phyloP scores from a whole-genome alignment of 805 yeast species.

The Teunomyces tritomae region DNA sequence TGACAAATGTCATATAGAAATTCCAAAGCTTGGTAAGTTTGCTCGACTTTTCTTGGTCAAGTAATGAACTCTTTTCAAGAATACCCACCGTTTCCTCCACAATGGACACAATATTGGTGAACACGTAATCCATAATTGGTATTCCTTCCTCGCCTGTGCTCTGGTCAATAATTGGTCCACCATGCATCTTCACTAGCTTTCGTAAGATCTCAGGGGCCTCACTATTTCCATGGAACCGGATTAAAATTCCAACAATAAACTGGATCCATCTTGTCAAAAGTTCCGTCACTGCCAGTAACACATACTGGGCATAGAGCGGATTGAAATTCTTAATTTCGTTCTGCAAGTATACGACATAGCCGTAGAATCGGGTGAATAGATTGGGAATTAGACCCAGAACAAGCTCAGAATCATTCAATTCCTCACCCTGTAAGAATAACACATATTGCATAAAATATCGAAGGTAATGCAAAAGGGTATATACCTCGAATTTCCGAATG shows the following conservation, averaged over 20 bases:
- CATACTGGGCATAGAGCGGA: conserved; percentile 15
- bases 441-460: conserved; percentile 26
- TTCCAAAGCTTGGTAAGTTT: conserved; percentile 35
- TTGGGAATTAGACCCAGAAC: conserved; percentile 14
- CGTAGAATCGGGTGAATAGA: conserved; percentile 14
- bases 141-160: conserved; percentile 6
- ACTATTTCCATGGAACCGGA: conserved; percentile 19
- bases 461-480: conserved; percentile 25
- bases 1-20: conserved; percentile 37
- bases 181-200: conserved; percentile 4
- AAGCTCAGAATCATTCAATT: conserved; percentile 14
- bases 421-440: conserved; percentile 37
- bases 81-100: conserved; percentile 12
- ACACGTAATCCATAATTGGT: conserved; percentile 9
- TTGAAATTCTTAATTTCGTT: neutral
- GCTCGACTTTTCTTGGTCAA: conserved; percentile 13
- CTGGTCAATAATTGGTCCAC: conserved; percentile 1
- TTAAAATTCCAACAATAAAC: conserved; percentile 29
- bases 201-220: conserved; percentile 5
- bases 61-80: conserved; percentile 10
- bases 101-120: conserved; percentile 7
- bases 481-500: conserved; percentile 18
- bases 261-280: conserved; percentile 29
- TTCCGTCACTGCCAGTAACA: conserved; percentile 27
- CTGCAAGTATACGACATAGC: conserved; percentile 9